These are phyloP conservation scores for Phytomonas sp. DNA, from an alignment of 208 protist genomes.

Conservation along the genomic window DNA sequence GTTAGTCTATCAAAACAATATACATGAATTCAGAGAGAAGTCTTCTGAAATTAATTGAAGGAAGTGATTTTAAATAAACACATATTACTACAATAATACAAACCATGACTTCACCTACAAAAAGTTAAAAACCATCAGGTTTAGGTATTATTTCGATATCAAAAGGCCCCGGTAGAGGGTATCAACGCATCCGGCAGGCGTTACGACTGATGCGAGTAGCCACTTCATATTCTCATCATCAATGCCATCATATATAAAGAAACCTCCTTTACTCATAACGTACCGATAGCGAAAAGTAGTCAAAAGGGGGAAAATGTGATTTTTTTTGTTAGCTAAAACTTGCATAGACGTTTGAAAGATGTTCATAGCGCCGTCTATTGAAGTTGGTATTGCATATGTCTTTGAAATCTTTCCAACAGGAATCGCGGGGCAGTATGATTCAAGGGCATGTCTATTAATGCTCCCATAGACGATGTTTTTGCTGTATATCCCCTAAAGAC, in stretches of 20 bases:
- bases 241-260: background rate
- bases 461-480: background rate
- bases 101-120: background rate
- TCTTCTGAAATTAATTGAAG: background rate
- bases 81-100: background rate
- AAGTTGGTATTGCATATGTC: background rate
- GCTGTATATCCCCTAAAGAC: background rate
- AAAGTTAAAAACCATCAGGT: background rate
- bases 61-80: background rate
- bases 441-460: background rate
- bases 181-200: background rate
- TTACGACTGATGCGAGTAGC: background rate
- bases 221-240: background rate
- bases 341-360: background rate
- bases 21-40: background rate
- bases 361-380: background rate
- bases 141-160: background rate
- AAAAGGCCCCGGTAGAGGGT: background rate
- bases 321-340: background rate
- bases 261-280: background rate
- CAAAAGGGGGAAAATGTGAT: background rate
- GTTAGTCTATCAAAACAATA: background rate
- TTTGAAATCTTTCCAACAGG: background rate
- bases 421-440: background rate
- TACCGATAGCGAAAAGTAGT: too few species aligned